phyloP scores from a whole-genome alignment of 1,284 basidiomycete genomes.

The Cryptococcus neoformans region DNA sequence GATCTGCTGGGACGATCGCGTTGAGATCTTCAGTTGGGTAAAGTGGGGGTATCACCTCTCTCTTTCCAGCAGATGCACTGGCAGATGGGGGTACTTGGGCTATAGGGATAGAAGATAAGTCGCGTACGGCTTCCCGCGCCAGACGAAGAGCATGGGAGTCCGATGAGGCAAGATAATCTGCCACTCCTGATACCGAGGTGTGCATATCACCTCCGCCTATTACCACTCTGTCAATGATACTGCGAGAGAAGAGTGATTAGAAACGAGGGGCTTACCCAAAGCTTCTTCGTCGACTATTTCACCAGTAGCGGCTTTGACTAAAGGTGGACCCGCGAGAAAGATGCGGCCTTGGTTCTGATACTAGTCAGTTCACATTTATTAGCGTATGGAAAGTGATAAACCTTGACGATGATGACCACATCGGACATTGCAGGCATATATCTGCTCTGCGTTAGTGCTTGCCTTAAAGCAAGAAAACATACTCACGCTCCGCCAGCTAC shows the following conservation, averaged over 20 bases:
- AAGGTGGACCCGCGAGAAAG: conserved; percentile 92
- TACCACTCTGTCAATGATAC: not conserved
- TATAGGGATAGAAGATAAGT: conserved; percentile 58
- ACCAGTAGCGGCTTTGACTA: conserved; percentile 93
- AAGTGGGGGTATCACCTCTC: conserved; percentile 73
- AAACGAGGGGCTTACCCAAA: conserved; percentile 56
- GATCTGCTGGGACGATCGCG: conserved; percentile 86
- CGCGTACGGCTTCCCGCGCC: conserved; percentile 74
- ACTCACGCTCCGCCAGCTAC: conserved; percentile 60
- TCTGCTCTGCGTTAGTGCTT: conserved; percentile 22
- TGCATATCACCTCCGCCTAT: conserved; percentile 77
- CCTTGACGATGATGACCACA: conserved; percentile 83
- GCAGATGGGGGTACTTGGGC: not conserved
- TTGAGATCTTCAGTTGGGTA: conserved; percentile 79
- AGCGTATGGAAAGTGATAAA: conserved; percentile 53
- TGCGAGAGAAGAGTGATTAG: too few relatives aligned
- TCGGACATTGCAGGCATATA: conserved; percentile 98
- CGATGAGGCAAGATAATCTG: conserved; percentile 83
- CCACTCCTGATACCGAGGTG: conserved; percentile 87
- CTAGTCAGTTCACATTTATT: conserved; percentile 48
- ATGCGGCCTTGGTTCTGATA: conserved; percentile 87
- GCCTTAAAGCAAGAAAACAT: not conserved
- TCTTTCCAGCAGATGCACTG: not conserved
- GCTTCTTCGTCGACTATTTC: conserved; percentile 92
- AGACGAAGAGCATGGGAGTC: conserved; percentile 86